Evolutionary conservation across 768 basidiomycete genomes (phyloP).

Genomic region (Lactifluus pinguis): DNA sequence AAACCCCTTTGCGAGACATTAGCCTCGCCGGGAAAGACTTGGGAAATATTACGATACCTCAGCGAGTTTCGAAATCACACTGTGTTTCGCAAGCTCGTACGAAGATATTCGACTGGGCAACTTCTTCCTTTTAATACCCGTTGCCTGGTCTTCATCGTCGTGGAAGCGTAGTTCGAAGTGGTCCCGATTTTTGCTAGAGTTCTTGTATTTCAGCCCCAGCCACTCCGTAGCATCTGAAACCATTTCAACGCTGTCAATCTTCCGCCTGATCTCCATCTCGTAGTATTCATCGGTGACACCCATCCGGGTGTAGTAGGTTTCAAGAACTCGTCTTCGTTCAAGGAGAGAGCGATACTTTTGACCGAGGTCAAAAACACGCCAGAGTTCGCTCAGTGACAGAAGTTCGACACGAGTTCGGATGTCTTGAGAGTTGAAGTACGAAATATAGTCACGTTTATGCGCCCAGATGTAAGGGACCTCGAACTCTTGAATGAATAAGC

Average conservation of each 20-base stretch:
- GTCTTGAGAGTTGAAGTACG: conserved; percentile 64
- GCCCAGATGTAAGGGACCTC: conserved; percentile 96
- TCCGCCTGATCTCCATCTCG: conserved; percentile 53
- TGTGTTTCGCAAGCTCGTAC: conserved; percentile 79
- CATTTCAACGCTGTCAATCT: conserved; percentile 75
- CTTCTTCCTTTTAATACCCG: conserved; percentile 56
- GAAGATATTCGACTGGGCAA: conserved; percentile 76
- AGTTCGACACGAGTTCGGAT: conserved; percentile 58
- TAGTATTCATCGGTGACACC: conserved; percentile 69
- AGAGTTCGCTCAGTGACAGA: conserved; percentile 71
- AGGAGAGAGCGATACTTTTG: conserved; percentile 83
- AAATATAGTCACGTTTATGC: conserved; percentile 87
- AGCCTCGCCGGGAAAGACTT: not conserved
- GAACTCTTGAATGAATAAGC: conserved; percentile 78
- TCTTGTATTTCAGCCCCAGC: conserved; percentile 78
- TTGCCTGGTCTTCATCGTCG: conserved; percentile 52
- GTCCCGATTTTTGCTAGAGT: conserved; percentile 48
- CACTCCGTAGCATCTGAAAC: conserved; percentile 89
- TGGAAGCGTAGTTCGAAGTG: conserved; percentile 56
- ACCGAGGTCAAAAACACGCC: conserved; percentile 85
- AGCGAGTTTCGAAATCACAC: conserved; percentile 65
- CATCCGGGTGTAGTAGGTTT: conserved; percentile 57
- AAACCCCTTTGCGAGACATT: conserved; percentile 48
- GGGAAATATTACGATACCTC: conserved; percentile 40
- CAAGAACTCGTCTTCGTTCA: conserved; percentile 59